Evolutionary conservation across 495 filamentous ascomycete genomes (phyloP).

Genomic region (Neurospora sp.): DNA sequence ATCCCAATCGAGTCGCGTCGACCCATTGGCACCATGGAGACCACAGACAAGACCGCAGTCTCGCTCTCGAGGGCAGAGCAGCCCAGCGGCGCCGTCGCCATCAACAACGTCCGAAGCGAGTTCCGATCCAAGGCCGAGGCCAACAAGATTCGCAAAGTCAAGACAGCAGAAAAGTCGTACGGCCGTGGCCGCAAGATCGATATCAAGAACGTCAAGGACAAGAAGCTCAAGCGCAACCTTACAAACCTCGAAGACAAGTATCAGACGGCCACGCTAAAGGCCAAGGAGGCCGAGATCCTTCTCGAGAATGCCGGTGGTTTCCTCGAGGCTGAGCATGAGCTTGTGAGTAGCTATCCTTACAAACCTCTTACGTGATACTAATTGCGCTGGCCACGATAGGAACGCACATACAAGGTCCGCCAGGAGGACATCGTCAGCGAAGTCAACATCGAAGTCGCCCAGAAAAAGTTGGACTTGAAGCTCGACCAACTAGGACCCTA

Average conservation of each 20-base stretch:
- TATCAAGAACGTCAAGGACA: constrained; percentile 55
- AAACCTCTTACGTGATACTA: not conserved
- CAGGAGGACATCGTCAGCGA: constrained; percentile 74
- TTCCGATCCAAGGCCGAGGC: constrained; percentile 31
- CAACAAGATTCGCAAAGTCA: constrained; percentile 31
- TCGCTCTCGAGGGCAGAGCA: constrained; percentile 12
- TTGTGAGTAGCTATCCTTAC: constrained; percentile 20
- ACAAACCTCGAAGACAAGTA: constrained; percentile 69
- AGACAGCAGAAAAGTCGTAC: constrained; percentile 67
- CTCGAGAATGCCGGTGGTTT: constrained; percentile 81
- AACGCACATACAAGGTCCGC: constrained; percentile 81
- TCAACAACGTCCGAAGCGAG: constrained; percentile 34
- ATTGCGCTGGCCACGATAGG: constrained; percentile 16
- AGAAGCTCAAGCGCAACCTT: constrained; percentile 77
- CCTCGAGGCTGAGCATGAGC: constrained; percentile 75
- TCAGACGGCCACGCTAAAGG: constrained; percentile 65
- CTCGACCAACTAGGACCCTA: constrained; percentile 80
- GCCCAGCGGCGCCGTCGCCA: constrained; percentile 36
- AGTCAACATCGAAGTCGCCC: constrained; percentile 71
- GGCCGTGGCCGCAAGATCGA: constrained; percentile 68
- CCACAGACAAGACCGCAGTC: constrained; percentile 10
- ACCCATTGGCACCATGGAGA: constrained; percentile 13
- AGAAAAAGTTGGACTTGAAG: constrained; percentile 86
- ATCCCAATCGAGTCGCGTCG: not conserved
- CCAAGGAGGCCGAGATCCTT: constrained; percentile 91